Conservation (phyloP, 163 green algal genomes). For the Trebouxiophyceae sp. region DNA sequence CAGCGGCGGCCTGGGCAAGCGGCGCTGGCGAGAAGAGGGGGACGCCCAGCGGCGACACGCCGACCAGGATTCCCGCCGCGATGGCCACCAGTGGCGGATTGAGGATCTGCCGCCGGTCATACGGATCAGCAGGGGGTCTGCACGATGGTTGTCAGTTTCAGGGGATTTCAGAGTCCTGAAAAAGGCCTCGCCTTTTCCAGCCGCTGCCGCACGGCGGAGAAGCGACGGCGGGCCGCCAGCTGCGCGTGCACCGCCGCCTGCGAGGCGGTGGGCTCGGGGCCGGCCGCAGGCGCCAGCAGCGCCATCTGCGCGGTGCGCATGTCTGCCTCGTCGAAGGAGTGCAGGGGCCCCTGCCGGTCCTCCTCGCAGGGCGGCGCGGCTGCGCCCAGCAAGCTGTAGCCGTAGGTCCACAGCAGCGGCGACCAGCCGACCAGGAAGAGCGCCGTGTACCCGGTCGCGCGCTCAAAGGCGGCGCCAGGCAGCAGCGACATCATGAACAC, state of each 20-base stretch:
- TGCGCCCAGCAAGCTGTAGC: constrained; percentile 5
- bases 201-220: too few relatives aligned
- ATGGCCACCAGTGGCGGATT: constrained; percentile 39
- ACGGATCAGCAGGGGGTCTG: too few relatives aligned
- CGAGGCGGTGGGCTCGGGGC: too few relatives aligned
- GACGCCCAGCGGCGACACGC: constrained; percentile 26
- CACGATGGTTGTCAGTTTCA: too few relatives aligned
- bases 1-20: too few relatives aligned
- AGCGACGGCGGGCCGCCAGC: too few relatives aligned
- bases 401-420: constrained; percentile 22
- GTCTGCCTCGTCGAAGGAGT: not conserved
- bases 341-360: not conserved
- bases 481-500: constrained; percentile 42
- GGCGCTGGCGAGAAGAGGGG: too few relatives aligned
- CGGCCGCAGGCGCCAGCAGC: too few relatives aligned
- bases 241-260: too few relatives aligned
- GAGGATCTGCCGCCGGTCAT: too few relatives aligned
- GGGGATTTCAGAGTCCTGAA: too few relatives aligned
- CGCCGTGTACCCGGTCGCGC: constrained; percentile 30
- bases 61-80: constrained; percentile 27
- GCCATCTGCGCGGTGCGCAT: not conserved
- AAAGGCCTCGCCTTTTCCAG: too few relatives aligned
- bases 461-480: constrained; percentile 8
- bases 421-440: constrained; percentile 47
- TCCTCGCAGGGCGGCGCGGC: not conserved